Percentiles rank a stretch among this genome's conserved stretches.
phyloP scores from a whole-genome alignment of 768 basidiomycete species.

The Tylopilus vinaceipallidus region DNA sequence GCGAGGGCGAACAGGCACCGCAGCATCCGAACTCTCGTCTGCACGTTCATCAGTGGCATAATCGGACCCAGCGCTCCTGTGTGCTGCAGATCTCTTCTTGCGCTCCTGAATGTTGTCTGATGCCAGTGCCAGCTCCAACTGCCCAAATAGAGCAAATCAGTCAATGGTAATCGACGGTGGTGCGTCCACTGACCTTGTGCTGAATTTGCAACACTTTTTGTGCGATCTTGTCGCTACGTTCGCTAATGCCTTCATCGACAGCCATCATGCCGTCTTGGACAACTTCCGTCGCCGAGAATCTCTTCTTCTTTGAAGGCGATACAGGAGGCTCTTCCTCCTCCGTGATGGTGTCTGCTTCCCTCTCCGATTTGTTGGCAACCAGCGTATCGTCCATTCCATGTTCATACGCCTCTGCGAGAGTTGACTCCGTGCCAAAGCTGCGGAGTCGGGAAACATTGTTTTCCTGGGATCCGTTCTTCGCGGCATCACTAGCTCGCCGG shows the following conservation, averaged over 20 bases:
- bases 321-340: constrained; percentile 51
- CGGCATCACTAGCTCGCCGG: constrained; percentile 58
- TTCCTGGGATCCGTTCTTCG: constrained; percentile 37
- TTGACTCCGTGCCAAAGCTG: constrained; percentile 78
- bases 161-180: background rate
- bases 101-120: constrained; percentile 46
- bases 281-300: constrained; percentile 73
- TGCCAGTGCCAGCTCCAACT: constrained; percentile 77
- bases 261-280: constrained; percentile 79
- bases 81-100: constrained; percentile 29
- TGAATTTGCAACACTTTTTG: constrained; percentile 88
- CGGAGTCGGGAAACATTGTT: constrained; percentile 45
- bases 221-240: constrained; percentile 83
- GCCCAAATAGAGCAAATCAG: constrained; percentile 9
- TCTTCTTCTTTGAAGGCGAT: constrained; percentile 59
- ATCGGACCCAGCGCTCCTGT: constrained; percentile 24
- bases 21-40: constrained; percentile 51
- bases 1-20: constrained; percentile 40
- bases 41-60: constrained; percentile 49
- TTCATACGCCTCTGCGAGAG: constrained; percentile 67
- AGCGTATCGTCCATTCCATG: constrained; percentile 41
- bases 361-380: constrained; percentile 36
- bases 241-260: constrained; percentile 83
- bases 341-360: constrained; percentile 52
- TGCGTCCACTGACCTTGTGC: constrained; percentile 64